These are phyloP conservation scores for Fusarium oligoseptatum DNA, from an alignment of 2,329 filamentous ascomycete genomes.

Conservation along the genomic window DNA sequence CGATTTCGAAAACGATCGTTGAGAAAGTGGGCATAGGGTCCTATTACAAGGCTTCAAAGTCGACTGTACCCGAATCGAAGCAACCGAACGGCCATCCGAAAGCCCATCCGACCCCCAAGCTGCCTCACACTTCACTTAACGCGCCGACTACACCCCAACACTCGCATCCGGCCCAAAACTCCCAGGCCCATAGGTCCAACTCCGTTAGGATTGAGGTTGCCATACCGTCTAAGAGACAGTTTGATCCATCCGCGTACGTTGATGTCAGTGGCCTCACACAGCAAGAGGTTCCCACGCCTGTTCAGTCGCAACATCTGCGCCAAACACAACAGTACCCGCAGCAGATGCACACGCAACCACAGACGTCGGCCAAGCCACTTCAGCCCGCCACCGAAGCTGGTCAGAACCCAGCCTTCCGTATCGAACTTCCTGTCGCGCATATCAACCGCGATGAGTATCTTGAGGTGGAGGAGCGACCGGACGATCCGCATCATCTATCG, in stretches of 20 bases:
- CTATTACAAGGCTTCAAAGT: conserved; percentile 56
- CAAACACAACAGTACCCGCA: conserved; percentile 10
- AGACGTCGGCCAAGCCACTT: conserved; percentile 12
- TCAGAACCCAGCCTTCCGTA: conserved; percentile 54
- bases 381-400: conserved; percentile 14
- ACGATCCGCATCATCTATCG: conserved; percentile 63
- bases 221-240: conserved; percentile 59
- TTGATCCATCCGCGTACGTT: conserved; percentile 55
- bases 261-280: conserved; percentile 47
- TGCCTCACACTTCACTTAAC: conserved; percentile 37
- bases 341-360: conserved; percentile 21
- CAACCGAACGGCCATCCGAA: conserved; percentile 54
- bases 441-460: conserved; percentile 68
- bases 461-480: conserved; percentile 60
- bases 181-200: conserved; percentile 52
- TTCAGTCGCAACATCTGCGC: conserved; percentile 25
- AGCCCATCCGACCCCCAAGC: conserved; percentile 37
- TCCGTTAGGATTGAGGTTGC: conserved; percentile 61
- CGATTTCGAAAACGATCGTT: conserved; percentile 60
- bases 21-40: conserved; percentile 57
- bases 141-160: conserved; percentile 34
- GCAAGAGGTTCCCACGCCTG: conserved; percentile 33
- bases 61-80: conserved; percentile 47
- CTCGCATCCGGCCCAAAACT: conserved; percentile 34
- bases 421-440: conserved; percentile 60